These are phyloP conservation scores for Raphanus sativus DNA, from an alignment of 345 rosid genomes.

Conservation along the genomic window DNA sequence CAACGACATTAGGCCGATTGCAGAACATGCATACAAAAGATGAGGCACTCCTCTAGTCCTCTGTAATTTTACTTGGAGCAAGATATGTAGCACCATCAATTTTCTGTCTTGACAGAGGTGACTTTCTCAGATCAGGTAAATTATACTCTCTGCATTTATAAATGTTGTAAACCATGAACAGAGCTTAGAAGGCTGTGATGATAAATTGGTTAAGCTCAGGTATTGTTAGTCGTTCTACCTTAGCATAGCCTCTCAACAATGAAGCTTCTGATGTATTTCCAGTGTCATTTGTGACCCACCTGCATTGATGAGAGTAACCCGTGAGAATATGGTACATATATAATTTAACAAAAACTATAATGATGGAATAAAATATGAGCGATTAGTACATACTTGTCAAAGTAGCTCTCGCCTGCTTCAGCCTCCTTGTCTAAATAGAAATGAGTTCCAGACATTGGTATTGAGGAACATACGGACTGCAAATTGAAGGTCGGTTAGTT, in stretches of 20 bases:
- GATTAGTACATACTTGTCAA: not conserved
- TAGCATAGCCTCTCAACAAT: not conserved
- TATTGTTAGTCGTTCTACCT: not conserved
- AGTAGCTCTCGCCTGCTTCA: not conserved
- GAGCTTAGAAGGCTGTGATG: not conserved
- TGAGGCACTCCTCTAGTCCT: not conserved
- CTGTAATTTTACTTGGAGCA: not conserved
- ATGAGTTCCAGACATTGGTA: not conserved
- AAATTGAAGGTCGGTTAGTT: not conserved
- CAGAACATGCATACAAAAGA: not conserved
- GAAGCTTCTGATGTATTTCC: not conserved
- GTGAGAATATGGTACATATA: not conserved
- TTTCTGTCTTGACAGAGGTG: not conserved
- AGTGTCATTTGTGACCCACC: not conserved
- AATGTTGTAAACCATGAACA: not conserved
- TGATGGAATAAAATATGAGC: not conserved
- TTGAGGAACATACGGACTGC: not conserved
- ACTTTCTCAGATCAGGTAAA: not conserved
- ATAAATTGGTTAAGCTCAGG: not conserved
- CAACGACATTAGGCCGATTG: not conserved
- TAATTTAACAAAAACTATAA: not conserved
- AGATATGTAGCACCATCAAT: not conserved
- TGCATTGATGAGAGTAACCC: not conserved
- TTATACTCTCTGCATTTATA: not conserved
- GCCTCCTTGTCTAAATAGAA: not conserved